Evolutionary conservation across 306 rosid species (phyloP).

Genomic region (Cucurbita moschata): DNA sequence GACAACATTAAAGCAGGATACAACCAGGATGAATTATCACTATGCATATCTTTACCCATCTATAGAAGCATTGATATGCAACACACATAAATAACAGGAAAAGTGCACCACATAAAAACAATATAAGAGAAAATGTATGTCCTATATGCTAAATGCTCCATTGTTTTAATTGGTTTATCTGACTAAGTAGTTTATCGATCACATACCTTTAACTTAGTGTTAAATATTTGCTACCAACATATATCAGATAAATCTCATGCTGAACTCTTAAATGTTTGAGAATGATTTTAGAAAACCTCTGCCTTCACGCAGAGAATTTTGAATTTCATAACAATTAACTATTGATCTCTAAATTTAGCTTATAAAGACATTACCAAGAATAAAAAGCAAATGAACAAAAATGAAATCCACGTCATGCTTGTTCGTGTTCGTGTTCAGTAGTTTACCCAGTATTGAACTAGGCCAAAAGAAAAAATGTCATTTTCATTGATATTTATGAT

Average conservation of each 20-base stretch:
- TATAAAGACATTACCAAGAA: not conserved
- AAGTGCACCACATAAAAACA: not conserved
- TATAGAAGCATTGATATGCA: not conserved
- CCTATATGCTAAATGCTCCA: not conserved
- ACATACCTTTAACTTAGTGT: not conserved
- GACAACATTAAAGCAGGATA: not conserved
- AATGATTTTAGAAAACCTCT: not conserved
- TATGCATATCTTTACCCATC: not conserved
- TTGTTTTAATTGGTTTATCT: not conserved
- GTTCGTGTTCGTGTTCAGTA: not conserved
- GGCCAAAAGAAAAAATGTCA: not conserved
- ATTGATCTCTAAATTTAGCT: not conserved
- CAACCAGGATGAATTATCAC: not conserved
- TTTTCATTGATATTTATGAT: not conserved
- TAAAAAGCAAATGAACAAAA: not conserved
- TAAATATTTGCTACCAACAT: not conserved
- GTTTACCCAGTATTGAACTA: not conserved
- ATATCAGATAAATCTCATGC: not conserved
- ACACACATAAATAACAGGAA: not conserved
- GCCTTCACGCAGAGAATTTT: not conserved
- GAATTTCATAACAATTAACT: not conserved
- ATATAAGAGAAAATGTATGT: not conserved
- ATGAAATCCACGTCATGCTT: not conserved
- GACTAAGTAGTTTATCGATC: not conserved
- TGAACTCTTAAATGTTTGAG: not conserved